Evolutionary conservation across 2,329 filamentous ascomycete species (phyloP), one percentile per base, ranked within the genome.

Genomic region (Fusarium torulosum): DNA sequence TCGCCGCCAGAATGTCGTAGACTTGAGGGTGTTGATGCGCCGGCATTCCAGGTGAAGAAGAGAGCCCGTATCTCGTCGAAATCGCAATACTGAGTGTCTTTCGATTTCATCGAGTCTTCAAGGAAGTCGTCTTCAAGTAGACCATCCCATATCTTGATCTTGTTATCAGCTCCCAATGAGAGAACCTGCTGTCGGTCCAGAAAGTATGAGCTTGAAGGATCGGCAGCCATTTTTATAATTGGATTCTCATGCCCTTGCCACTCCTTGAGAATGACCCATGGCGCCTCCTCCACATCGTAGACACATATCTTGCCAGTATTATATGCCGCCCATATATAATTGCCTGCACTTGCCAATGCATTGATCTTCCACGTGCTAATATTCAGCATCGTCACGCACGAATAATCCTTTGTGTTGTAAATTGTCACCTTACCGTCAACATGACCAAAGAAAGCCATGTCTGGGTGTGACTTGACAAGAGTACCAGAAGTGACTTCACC

Each of bases 361-460:
- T 94, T 97, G 78, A 99, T 97, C 79, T 97, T 98, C 85, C 96
- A 98, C 15, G 94, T 86, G 77, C 94, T 98, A 71, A 97, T 87
- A 73, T 89, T 97, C 62, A 98, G 83, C 35, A 97, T 84, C 7
- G 87, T 88, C n/a, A 96, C 75, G 72, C 93, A 97, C 1, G 88
- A 81, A 75, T 91, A 96, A 72, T 94, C 89, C 23, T 84, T 85
- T 23, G 88, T 87, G 14, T 93, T 95, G 79, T 97, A 98, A n/a
- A 98, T 89, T 60, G 92, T 96, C 55, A 99, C 88, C 77, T 97
- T 97, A 46, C 96, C 96, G 77, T 99, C 96, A 14, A 87, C 88
- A 76, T 99, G 96, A 2, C 96, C 96, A 70, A 99, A 91, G 77
- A 94, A 97, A 2, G 97, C 90, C 65, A 90, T 89, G 56, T 92